Evolutionary conservation across 2,329 filamentous ascomycete genomes (phyloP).

Genomic region (Aspergillus chevalieri): DNA sequence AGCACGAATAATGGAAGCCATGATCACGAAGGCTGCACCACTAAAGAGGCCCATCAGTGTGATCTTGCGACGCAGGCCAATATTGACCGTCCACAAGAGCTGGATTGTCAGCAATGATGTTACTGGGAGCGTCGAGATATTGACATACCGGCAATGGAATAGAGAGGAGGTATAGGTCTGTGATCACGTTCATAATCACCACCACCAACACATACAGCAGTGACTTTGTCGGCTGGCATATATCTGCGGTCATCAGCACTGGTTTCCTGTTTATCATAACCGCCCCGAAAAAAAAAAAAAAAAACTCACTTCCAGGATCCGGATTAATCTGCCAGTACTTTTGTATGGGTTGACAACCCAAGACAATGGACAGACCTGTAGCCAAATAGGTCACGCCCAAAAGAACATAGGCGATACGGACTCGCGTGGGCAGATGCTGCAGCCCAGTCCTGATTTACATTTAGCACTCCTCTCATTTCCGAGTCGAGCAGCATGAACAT

Average conservation of each 20-base stretch:
- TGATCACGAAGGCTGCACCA: constrained; percentile 49
- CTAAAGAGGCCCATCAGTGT: constrained; percentile 49
- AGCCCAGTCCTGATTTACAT: constrained; percentile 27
- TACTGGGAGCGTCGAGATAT: neutral
- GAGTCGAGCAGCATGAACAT: neutral
- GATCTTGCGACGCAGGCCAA: constrained; percentile 45
- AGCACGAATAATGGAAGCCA: constrained; percentile 48
- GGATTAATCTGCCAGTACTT: constrained; percentile 56
- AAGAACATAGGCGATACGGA: constrained; percentile 46
- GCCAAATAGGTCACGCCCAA: constrained; percentile 44
- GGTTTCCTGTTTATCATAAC: neutral
- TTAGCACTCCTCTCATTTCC: constrained; percentile 3
- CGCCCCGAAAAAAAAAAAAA: neutral
- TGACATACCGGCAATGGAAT: constrained; percentile 49
- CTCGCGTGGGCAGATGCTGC: constrained; percentile 35
- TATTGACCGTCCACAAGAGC: constrained; percentile 48
- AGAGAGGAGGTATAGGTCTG: constrained; percentile 53
- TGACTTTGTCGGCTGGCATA: constrained; percentile 45
- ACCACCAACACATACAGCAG: constrained; percentile 43
- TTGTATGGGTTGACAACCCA: constrained; percentile 49
- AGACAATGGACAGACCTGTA: constrained; percentile 43
- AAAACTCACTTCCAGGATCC: constrained; percentile 48
- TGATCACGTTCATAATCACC: constrained; percentile 47
- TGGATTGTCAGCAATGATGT: constrained; percentile 18
- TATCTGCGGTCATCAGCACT: constrained; percentile 23